Base-by-base conservation (phyloP, 2,329 filamentous ascomycete genomes). In the Neoascochyta sp. region DNA sequence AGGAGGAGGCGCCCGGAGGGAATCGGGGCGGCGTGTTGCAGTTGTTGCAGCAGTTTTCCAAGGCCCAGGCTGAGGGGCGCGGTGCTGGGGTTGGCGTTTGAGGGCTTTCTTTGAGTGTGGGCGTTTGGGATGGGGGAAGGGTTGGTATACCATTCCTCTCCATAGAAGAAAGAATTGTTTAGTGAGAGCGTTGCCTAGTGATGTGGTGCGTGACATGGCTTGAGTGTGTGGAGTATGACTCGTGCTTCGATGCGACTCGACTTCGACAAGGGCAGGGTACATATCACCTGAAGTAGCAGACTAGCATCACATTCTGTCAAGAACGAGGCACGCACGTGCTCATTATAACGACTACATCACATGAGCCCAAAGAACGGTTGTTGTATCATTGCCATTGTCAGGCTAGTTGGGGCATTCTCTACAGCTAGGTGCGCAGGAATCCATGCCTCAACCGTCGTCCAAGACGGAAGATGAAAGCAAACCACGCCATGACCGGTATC, bases 21-120 rank as follows among this genome's bases (percentile, higher is more conserved):
- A 63, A 52, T 18, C 70, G 71, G 4, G 71, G 68, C 2, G 80
- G 80, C 2, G 79, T 83, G 4, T 58, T 84, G 35, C 80, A 80
- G 7, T 57, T 84, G 44, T 67, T 84, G 34, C 76, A 80, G 53
- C 78, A 84, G 50, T 83, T 83, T 48, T 76, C 80, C 40, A 78
- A 76, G 59, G 77, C 75, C 20, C 74, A 77, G 41, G 69, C 68
- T 15, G 69, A 72, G 37, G 70, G 66, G 30, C 62, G 65, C 41
- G 66, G 53, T 5, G 56, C 54, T 12, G 57, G 57, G 9, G 52
- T 60, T 28, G 54, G 56, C 9, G 49, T 57, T 27, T 60, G 34
- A 50, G 11, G 2, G 11, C n/a, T 26, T 34, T n/a, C 3, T 17
- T 19, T 32, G 19, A 14, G 23, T 4, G 22, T 16, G 11, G 32